These are phyloP conservation scores for Flaveria brownii DNA, from an alignment of 129 eudicot species.

Conservation along the genomic window DNA sequence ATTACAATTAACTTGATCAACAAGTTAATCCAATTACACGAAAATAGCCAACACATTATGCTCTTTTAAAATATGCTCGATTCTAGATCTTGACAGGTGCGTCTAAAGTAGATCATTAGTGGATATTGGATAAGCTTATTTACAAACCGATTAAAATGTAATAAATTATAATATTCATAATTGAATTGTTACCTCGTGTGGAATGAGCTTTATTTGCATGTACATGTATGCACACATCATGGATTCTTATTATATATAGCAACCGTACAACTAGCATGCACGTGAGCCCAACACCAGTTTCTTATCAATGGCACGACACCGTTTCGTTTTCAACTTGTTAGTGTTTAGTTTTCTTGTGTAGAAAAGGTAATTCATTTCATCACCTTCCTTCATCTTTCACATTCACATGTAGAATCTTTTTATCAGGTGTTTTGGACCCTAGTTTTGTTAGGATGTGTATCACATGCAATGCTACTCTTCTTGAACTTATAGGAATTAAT, in stretches of 20 bases:
- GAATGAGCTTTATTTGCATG: background rate
- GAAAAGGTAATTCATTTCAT: slow-evolving; percentile 22
- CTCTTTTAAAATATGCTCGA: too few species aligned
- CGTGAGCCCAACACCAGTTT: slow-evolving; percentile 28
- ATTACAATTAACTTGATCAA: too few species aligned
- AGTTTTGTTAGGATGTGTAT: slow-evolving; percentile 4
- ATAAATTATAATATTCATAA: too few species aligned
- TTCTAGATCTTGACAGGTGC: too few species aligned
- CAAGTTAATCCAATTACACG: too few species aligned
- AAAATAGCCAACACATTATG: too few species aligned
- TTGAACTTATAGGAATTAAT: background rate
- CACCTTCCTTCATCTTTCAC: background rate
- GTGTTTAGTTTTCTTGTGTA: slow-evolving; percentile 26
- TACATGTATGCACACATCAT: slow-evolving; percentile 19
- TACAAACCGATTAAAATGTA: too few species aligned
- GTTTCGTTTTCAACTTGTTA: slow-evolving; percentile 18
- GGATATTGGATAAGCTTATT: too few species aligned
- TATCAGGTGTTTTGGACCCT: slow-evolving; percentile 20
- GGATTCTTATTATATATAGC: slow-evolving; percentile 22
- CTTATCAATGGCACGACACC: slow-evolving; percentile 20
- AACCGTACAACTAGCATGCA: slow-evolving; percentile 28
- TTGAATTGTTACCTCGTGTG: background rate
- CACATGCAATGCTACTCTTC: background rate
- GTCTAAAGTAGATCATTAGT: too few species aligned
- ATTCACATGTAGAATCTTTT: slow-evolving; percentile 16